Evolutionary conservation across 1,139 yeast species (phyloP).

Genomic region (Hyphopichia khmerensis): DNA sequence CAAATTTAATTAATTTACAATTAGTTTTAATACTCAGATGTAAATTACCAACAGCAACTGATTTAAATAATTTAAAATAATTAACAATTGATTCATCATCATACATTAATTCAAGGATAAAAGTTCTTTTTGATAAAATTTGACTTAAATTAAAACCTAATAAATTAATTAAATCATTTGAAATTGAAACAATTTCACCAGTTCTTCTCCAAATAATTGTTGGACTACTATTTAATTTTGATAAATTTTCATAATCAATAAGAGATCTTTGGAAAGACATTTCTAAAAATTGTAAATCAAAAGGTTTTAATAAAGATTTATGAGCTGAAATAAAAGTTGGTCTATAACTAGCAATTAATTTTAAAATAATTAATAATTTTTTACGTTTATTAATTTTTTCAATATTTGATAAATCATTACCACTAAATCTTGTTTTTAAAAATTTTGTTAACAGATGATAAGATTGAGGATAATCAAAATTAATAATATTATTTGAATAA

Average conservation of each 20-base stretch:
- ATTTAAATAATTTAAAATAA: constrained; percentile 45
- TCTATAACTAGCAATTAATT: constrained; percentile 66
- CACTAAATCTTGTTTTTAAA: constrained; percentile 53
- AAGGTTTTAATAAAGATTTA: constrained; percentile 59
- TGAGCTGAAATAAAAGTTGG: constrained; percentile 77
- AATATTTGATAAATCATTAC: constrained; percentile 28
- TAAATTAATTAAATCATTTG: constrained; percentile 63
- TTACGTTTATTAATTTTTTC: constrained; percentile 36
- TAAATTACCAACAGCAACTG: constrained; percentile 50
- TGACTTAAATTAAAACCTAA: constrained; percentile 55
- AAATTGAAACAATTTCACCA: constrained; percentile 71
- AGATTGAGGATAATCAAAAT: constrained; percentile 67
- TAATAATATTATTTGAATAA: constrained; percentile 51
- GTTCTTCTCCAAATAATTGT: constrained; percentile 78
- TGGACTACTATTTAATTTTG: constrained; percentile 61
- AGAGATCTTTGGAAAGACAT: constrained; percentile 68
- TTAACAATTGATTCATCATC: constrained; percentile 47
- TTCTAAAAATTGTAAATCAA: constrained; percentile 65
- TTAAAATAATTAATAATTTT: constrained; percentile 56
- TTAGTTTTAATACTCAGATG: constrained; percentile 52
- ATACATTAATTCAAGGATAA: constrained; percentile 49
- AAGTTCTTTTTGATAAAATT: constrained; percentile 51
- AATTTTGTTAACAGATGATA: constrained; percentile 61
- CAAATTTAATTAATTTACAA: constrained; percentile 37
- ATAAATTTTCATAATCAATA: constrained; percentile 61